phyloP scores from a whole-genome alignment of 192 early-diverging fungal species.

The Coemansia sp. region DNA sequence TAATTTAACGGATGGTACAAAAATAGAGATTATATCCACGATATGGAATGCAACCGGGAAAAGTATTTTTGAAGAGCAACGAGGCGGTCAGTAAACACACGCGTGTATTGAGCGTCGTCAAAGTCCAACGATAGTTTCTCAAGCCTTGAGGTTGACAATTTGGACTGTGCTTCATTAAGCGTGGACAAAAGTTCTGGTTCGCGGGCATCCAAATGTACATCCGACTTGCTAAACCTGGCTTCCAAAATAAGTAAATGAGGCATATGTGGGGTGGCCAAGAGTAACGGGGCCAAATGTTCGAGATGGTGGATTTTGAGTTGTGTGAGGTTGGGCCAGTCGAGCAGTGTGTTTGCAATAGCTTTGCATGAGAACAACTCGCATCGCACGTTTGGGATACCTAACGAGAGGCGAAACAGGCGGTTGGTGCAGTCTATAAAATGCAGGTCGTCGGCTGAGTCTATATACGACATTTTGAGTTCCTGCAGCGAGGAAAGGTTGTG shows the following conservation, averaged over 20 bases:
- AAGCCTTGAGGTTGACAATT: background rate
- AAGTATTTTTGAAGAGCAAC: background rate
- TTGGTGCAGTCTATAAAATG: background rate
- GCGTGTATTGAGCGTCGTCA: background rate
- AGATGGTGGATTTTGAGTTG: background rate
- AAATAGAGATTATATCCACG: background rate
- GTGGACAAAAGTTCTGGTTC: background rate
- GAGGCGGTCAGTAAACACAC: background rate
- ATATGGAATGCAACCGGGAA: background rate
- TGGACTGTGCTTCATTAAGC: background rate
- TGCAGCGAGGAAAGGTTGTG: background rate
- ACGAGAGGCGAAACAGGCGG: background rate
- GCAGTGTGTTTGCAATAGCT: background rate
- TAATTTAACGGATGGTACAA: no score
- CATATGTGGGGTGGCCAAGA: background rate
- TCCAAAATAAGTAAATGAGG: background rate
- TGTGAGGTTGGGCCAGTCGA: background rate
- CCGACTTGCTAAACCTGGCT: background rate
- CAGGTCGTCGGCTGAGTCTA: background rate
- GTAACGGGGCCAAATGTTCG: background rate
- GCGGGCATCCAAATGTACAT: background rate
- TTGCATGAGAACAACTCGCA: background rate
- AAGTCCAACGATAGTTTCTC: background rate
- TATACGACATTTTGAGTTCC: background rate
- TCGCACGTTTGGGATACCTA: background rate